These are phyloP conservation scores for Astragalus glycyphyllos DNA, from an alignment of 306 rosid species.

Conservation along the genomic window DNA sequence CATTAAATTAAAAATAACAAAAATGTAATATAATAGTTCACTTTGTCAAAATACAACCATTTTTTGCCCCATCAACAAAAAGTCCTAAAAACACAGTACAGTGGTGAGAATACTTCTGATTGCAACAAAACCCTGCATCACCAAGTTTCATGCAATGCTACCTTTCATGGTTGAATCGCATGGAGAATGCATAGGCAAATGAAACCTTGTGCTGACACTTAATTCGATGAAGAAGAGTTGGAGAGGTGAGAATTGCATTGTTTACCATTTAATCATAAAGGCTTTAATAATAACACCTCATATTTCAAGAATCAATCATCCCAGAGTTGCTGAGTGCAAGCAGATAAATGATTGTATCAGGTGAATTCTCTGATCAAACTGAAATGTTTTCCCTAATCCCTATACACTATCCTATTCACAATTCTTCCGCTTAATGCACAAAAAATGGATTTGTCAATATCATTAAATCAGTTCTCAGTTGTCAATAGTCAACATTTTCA, in stretches of 20 bases:
- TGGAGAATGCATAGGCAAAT: neutral
- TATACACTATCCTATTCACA: neutral
- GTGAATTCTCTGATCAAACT: no score
- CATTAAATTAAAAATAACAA: conserved; percentile 5
- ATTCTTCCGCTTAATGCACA: neutral
- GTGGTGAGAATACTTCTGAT: conserved; percentile 7
- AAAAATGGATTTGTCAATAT: neutral
- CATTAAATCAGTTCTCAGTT: conserved; percentile 4
- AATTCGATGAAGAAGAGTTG: conserved; percentile 14
- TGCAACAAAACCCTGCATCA: neutral
- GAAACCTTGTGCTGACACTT: neutral
- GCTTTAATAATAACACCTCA: conserved; percentile 17
- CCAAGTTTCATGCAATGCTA: neutral
- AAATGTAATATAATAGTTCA: neutral
- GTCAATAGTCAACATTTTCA: conserved; percentile 1
- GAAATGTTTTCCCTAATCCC: neutral
- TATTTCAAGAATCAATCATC: conserved; percentile 14
- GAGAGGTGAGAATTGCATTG: neutral
- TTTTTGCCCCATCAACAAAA: conserved; percentile 17
- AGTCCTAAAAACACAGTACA: conserved; percentile 1
- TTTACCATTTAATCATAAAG: neutral
- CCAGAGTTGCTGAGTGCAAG: neutral
- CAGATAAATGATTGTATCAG: conserved; percentile 1
- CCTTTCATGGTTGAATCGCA: neutral
- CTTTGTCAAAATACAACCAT: conserved; percentile 9